Evolutionary conservation across 768 basidiomycete species (phyloP), one percentile per base, ranked within the genome.

Genomic region (Cystoderma amianthinum): DNA sequence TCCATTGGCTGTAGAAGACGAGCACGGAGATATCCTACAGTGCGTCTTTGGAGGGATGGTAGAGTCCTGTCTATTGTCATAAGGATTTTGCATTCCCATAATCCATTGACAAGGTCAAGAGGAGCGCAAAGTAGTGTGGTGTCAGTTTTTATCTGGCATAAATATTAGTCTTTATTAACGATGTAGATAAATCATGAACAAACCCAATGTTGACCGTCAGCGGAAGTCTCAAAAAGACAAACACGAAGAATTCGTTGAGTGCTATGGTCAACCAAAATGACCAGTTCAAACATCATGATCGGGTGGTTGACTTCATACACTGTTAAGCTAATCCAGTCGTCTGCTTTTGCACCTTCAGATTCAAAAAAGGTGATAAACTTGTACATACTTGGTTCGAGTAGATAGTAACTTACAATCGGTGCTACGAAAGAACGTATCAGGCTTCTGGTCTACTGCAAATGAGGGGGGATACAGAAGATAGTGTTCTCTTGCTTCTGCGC

Each of bases 361-460:
- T 32, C 11, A 23, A 18, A 6, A 43, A 23, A 12, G 13, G 7
- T 12, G 12, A 6, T 11, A 13, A 6, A 19, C 21, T 12, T 12
- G 13, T 7, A 38, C 11, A 17, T 22, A 18, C 13, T 36, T 15
- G 16, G n/a, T n/a, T n/a, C n/a, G n/a, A n/a, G n/a, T n/a, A n/a
- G n/a, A n/a, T n/a, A n/a, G n/a, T 25, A 9, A 56, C 72, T 41
- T 48, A 79, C 81, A 51, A 44, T 57, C 46, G 21, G 61, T 50
- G 52, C 77, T 79, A 23, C 62, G 63, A 49, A 83, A 84, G 1
- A 57, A 65, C 22, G 78, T 80, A 6, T 57, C 55, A 3, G 53
- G 47, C n/a, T 63, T 50, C 5, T 71, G 68, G 58, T 84, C 80
- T 3, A 81, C 80, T 3, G 78, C 80, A 51, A 62, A 58, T 10